Percentiles rank a stretch among this genome's conserved stretches.
These are phyloP conservation scores for Globisporangium viniferum DNA, from an alignment of 352 stramenopile species.

Conservation along the genomic window DNA sequence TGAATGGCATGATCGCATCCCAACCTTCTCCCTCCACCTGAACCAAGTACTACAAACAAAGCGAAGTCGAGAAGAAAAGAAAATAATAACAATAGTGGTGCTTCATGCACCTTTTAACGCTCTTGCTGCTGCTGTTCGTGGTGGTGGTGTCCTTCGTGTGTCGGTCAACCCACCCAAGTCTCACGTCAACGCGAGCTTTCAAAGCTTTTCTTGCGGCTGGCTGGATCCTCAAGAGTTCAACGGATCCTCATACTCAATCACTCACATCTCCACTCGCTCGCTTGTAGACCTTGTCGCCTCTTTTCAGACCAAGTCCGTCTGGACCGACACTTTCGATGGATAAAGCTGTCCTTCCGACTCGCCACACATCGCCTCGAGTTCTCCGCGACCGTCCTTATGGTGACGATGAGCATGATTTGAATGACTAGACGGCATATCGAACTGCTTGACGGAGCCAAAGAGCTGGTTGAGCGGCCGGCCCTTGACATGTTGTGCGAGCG, in stretches of 20 bases:
- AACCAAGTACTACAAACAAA: not conserved
- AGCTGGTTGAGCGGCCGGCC: constrained; percentile 44
- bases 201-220: not conserved
- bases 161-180: not conserved
- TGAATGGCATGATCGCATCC: not conserved
- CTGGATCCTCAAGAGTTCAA: not conserved
- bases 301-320: not conserved
- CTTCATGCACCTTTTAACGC: not conserved
- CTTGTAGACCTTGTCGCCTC: too few relatives aligned
- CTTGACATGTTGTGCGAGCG: constrained; percentile 35
- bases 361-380: constrained; percentile 5
- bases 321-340: not conserved
- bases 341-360: not conserved
- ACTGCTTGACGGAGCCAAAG: constrained; percentile 66
- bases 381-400: not conserved
- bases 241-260: not conserved
- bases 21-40: not conserved
- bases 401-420: not conserved
- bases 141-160: not conserved
- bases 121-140: not conserved
- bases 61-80: not conserved
- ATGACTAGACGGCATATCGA: constrained; percentile 17
- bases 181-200: not conserved
- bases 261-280: not conserved
- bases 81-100: not conserved